Percentiles rank a stretch among this genome's conserved stretches.
These are phyloP conservation scores for Aspergillus vadensis DNA, from an alignment of 2,329 filamentous ascomycete species.

Conservation along the genomic window DNA sequence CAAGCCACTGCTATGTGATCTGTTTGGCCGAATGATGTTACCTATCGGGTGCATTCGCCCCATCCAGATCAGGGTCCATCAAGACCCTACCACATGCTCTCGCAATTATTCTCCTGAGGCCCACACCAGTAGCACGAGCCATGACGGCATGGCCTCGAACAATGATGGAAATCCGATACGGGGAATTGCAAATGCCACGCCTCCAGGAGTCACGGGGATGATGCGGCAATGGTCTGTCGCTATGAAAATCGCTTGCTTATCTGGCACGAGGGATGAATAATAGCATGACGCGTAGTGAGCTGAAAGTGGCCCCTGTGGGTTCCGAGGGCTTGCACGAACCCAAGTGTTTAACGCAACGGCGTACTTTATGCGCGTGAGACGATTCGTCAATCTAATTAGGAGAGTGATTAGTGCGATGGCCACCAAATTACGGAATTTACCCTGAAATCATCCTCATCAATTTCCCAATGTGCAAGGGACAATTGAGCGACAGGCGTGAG, in stretches of 20 bases:
- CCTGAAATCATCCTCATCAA: too few relatives aligned
- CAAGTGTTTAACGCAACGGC: slow-evolving; percentile 12
- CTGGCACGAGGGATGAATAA: background rate
- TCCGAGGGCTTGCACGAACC: slow-evolving; percentile 6
- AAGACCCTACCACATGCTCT: slow-evolving; percentile 2
- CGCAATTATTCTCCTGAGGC: background rate
- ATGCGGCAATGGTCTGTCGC: background rate
- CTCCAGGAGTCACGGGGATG: background rate
- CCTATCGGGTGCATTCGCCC: slow-evolving; percentile 2
- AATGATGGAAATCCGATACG: too few relatives aligned
- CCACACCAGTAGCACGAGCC: background rate
- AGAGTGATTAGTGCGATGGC: too few relatives aligned
- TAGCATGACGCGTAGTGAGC: slow-evolving; percentile 8
- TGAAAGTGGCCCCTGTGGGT: slow-evolving; percentile 14
- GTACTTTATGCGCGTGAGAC: background rate
- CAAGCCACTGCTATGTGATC: background rate
- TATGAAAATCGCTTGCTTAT: background rate
- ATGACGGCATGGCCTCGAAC: background rate
- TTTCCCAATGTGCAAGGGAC: background rate
- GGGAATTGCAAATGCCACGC: too few relatives aligned
- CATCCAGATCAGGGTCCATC: slow-evolving; percentile 8
- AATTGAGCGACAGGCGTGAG: background rate
- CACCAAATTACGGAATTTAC: too few relatives aligned
- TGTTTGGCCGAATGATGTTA: background rate
- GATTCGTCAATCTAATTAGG: too few relatives aligned